These are phyloP conservation scores for Clarireedia hainanense DNA, from an alignment of 2,329 filamentous ascomycete genomes.

Conservation along the genomic window DNA sequence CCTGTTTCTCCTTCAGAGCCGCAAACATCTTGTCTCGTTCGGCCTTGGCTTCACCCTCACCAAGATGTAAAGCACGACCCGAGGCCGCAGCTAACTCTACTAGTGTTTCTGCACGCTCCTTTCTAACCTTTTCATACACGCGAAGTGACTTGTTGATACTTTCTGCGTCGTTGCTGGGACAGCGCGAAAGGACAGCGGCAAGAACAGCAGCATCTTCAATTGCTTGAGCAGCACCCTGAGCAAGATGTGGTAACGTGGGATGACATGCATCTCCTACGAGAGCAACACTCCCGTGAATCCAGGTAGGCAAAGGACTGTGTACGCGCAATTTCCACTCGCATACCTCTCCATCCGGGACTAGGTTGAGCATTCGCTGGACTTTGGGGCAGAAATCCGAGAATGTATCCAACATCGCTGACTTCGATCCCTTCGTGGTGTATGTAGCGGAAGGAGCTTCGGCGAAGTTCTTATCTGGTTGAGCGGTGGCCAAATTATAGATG, in stretches of 20 bases:
- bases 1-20: conserved; percentile 36
- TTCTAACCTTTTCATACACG: conserved; percentile 48
- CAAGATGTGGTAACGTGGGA: conserved; percentile 59
- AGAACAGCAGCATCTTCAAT: conserved; percentile 59
- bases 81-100: conserved; percentile 44
- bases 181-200: conserved; percentile 41
- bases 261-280: conserved; percentile 60
- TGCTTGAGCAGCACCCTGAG: conserved; percentile 60
- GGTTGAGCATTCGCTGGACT: conserved; percentile 49
- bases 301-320: conserved; percentile 47
- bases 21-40: conserved; percentile 50
- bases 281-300: conserved; percentile 47
- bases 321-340: conserved; percentile 58
- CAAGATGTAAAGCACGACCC: conserved; percentile 48
- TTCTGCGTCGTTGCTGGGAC: conserved; percentile 30
- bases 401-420: conserved; percentile 52
- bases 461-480: conserved; percentile 54
- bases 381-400: conserved; percentile 54
- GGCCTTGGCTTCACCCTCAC: conserved; percentile 49
- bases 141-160: conserved; percentile 41
- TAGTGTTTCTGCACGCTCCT: conserved; percentile 43
- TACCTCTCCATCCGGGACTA: conserved; percentile 53
- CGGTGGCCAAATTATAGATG: conserved; percentile 57
- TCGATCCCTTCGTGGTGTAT: conserved; percentile 56
- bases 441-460: conserved; percentile 48